Evolutionary conservation across 2,329 filamentous ascomycete species (phyloP).

Genomic region (Ophiostoma tasmaniense): DNA sequence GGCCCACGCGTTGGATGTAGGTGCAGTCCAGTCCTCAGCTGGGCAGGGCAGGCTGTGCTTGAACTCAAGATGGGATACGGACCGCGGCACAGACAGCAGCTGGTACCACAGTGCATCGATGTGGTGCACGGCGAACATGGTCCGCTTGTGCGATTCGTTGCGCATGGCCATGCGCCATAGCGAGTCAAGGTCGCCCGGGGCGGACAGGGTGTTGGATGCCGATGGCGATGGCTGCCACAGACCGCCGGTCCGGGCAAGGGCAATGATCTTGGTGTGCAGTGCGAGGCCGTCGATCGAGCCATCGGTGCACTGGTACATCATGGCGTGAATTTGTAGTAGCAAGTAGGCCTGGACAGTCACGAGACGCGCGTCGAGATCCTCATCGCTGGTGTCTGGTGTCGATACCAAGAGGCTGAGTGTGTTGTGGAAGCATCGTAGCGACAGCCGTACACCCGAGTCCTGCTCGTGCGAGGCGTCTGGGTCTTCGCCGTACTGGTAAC

Average conservation of each 20-base stretch:
- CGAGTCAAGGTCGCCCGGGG: conserved; percentile 29
- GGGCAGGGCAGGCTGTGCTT: conserved; percentile 37
- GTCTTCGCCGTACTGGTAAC: conserved; percentile 32
- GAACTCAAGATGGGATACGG: conserved; percentile 34
- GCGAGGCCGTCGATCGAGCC: conserved; percentile 26
- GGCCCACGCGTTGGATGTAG: conserved; percentile 30
- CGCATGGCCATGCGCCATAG: conserved; percentile 33
- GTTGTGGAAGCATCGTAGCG: conserved; percentile 28
- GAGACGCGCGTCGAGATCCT: conserved; percentile 21
- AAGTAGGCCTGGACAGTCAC: conserved; percentile 31
- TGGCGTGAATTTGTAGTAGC: conserved; percentile 34
- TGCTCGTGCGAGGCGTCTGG: conserved; percentile 26
- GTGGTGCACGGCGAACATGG: conserved; percentile 35
- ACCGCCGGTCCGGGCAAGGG: conserved; percentile 29
- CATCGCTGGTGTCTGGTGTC: conserved; percentile 20
- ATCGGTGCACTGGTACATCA: conserved; percentile 29
- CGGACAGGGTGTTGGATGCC: conserved; percentile 9
- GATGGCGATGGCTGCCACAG: conserved; percentile 28
- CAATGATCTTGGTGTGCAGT: conserved; percentile 34
- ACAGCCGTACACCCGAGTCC: conserved; percentile 26
- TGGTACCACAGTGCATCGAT: conserved; percentile 38
- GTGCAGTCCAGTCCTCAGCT: conserved; percentile 31
- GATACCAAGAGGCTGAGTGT: conserved; percentile 24
- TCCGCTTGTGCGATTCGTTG: conserved; percentile 34
- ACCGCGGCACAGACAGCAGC: conserved; percentile 31